Evolutionary conservation across 2,329 filamentous ascomycete species (phyloP).

Genomic region (Calonectria leucothoes): DNA sequence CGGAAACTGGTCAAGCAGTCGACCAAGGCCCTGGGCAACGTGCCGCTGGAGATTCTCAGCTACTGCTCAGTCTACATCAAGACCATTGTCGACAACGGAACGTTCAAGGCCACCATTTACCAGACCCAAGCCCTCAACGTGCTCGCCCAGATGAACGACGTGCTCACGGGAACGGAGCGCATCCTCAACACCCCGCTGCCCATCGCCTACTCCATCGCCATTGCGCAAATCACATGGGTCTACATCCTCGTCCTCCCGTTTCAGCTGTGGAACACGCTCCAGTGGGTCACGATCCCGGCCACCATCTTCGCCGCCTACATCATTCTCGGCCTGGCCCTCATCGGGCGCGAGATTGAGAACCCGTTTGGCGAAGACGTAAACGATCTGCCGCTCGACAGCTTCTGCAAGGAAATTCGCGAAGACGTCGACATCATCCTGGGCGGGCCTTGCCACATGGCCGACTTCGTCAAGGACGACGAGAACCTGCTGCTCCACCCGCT

Average conservation of each 20-base stretch:
- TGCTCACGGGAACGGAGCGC: slow-evolving; percentile 77
- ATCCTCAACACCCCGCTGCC: slow-evolving; percentile 86
- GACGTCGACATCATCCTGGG: slow-evolving; percentile 76
- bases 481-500: background rate
- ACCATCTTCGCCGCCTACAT: slow-evolving; percentile 81
- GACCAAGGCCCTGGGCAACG: slow-evolving; percentile 79
- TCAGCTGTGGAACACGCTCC: slow-evolving; percentile 73
- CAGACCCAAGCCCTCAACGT: slow-evolving; percentile 69
- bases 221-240: slow-evolving; percentile 87
- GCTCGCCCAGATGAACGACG: slow-evolving; percentile 74
- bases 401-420: slow-evolving; percentile 77
- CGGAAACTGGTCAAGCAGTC: slow-evolving; percentile 79
- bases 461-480: background rate
- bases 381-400: slow-evolving; percentile 79
- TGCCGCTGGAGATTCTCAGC: slow-evolving; percentile 81
- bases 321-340: slow-evolving; percentile 79
- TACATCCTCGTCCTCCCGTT: slow-evolving; percentile 85
- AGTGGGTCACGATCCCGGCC: slow-evolving; percentile 82
- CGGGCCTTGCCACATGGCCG: background rate
- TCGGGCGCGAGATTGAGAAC: slow-evolving; percentile 85
- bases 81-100: slow-evolving; percentile 65
- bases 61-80: slow-evolving; percentile 77
- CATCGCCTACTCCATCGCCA: slow-evolving; percentile 83
- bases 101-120: slow-evolving; percentile 66
- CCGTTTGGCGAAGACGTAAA: slow-evolving; percentile 86